These are phyloP conservation scores for Lenzites betulinus DNA, from an alignment of 768 basidiomycete genomes.

Conservation along the genomic window DNA sequence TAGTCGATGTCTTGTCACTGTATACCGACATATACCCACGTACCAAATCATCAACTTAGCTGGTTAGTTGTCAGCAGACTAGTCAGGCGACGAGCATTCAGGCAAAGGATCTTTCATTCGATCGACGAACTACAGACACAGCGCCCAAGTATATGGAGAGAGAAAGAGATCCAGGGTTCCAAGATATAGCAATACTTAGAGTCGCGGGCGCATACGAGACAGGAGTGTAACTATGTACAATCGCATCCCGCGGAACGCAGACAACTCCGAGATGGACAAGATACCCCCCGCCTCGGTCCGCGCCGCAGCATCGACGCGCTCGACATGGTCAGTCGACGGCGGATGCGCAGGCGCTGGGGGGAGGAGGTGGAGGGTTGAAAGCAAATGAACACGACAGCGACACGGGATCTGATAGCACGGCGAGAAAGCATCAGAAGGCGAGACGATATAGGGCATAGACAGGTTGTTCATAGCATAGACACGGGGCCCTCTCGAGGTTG, in stretches of 20 bases:
- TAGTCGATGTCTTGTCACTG: too few species aligned
- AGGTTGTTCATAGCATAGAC: constrained; percentile 37
- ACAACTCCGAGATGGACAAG: constrained; percentile 22
- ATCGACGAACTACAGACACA: constrained; percentile 22
- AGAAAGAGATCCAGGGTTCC: background rate
- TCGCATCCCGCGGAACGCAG: constrained; percentile 17
- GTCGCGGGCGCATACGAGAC: constrained; percentile 25
- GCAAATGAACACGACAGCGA: constrained; percentile 6
- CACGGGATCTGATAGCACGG: constrained; percentile 9
- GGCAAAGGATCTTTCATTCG: constrained; percentile 25
- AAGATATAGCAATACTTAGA: background rate
- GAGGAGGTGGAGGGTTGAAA: background rate
- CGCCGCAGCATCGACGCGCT: background rate
- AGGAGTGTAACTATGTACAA: constrained; percentile 21
- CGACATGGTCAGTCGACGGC: background rate
- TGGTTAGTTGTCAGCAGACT: too few species aligned
- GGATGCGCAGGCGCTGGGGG: background rate
- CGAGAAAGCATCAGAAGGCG: constrained; percentile 16
- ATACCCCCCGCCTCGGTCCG: constrained; percentile 12
- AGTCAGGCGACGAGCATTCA: background rate
- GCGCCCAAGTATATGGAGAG: too few species aligned
- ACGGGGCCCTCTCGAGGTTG: background rate
- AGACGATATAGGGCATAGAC: constrained; percentile 30
- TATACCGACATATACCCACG: too few species aligned
- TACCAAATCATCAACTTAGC: too few species aligned